These are phyloP conservation scores for Sonneratia caseolaris DNA, from an alignment of 345 rosid species.

Conservation along the genomic window DNA sequence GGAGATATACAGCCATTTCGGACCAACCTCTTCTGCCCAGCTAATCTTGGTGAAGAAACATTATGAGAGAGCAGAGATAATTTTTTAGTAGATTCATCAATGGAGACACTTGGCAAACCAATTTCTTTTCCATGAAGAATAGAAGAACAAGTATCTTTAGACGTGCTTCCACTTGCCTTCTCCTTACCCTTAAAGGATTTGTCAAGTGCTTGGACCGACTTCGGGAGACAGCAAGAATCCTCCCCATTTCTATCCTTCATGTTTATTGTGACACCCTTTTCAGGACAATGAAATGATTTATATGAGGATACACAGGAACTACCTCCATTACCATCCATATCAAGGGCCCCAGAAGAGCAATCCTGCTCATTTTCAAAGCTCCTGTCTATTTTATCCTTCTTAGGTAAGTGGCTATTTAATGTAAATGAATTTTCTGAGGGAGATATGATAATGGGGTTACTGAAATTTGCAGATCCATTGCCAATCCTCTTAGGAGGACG, in stretches of 20 bases:
- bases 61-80: constrained; percentile 14
- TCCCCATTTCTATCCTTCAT: constrained; percentile 15
- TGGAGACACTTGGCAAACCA: constrained; percentile 25
- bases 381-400: constrained; percentile 27
- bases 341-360: constrained; percentile 17
- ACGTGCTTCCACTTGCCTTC: constrained; percentile 28
- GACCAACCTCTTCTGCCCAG: constrained; percentile 63
- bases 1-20: constrained; percentile 88
- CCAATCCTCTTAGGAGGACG: constrained; percentile 21
- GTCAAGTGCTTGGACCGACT: constrained; percentile 19
- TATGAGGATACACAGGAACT: constrained; percentile 15
- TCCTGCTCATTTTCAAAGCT: constrained; percentile 19
- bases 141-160: constrained; percentile 25
- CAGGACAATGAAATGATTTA: constrained; percentile 13
- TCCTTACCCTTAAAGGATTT: constrained; percentile 58
- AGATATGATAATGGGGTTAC: constrained; percentile 13
- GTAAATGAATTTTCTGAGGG: constrained; percentile 16
- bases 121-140: constrained; percentile 24
- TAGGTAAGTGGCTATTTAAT: constrained; percentile 28
- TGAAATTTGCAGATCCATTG: constrained; percentile 20
- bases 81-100: constrained; percentile 18
- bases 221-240: constrained; percentile 16
- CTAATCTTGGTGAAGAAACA: constrained; percentile 25
- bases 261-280: constrained; percentile 21
- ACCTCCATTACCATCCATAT: constrained; percentile 34